phyloP scores from a whole-genome alignment of 768 basidiomycete species.

The Favolaschia claudopus region DNA sequence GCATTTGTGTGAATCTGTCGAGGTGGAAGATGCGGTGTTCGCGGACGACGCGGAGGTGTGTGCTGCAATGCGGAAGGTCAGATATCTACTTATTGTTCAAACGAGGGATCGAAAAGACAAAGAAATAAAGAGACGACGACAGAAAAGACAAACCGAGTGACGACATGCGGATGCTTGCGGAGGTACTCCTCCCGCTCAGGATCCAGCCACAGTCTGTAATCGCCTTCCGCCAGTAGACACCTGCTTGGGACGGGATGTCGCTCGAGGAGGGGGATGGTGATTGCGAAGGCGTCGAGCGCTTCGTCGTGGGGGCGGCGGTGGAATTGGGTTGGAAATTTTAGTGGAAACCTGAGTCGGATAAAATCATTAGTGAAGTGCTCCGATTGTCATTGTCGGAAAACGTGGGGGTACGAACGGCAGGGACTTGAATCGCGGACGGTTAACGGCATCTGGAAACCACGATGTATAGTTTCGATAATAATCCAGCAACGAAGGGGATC shows the following conservation, averaged over 20 bases:
- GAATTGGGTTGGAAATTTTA: neutral
- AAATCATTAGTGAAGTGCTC: neutral
- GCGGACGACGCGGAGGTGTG: constrained; percentile 7
- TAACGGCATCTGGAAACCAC: neutral
- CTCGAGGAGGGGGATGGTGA: constrained; percentile 4
- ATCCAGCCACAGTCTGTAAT: neutral
- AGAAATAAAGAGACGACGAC: no score
- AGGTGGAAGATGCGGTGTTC: neutral
- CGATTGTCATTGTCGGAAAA: neutral
- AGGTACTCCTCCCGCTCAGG: neutral
- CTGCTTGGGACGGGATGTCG: neutral
- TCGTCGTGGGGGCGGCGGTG: neutral
- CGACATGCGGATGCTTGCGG: neutral
- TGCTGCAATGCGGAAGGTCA: neutral
- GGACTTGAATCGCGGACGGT: neutral
- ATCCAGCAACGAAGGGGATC: neutral
- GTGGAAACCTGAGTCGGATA: neutral
- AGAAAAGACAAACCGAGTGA: neutral
- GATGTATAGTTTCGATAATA: neutral
- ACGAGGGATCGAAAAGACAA: no score
- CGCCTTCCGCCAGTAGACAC: neutral
- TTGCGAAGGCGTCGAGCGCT: neutral
- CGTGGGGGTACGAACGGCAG: neutral
- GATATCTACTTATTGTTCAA: no score
- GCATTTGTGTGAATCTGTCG: neutral